These are phyloP conservation scores for Dentipellis fragilis DNA, from an alignment of 768 basidiomycete species.

Conservation along the genomic window DNA sequence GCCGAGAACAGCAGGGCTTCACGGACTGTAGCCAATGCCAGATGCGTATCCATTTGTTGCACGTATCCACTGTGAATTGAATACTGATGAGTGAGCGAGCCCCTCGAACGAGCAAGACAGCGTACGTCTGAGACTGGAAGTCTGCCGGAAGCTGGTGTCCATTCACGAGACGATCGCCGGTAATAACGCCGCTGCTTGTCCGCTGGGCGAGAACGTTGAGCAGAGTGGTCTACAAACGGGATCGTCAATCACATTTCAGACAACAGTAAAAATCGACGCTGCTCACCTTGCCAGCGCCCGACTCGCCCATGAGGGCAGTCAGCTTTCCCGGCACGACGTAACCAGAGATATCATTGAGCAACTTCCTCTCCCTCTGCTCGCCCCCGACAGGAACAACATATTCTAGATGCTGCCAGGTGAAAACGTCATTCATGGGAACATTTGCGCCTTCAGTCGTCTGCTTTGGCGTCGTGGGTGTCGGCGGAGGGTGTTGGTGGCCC, in stretches of 20 bases:
- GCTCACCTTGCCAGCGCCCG: conserved; percentile 34
- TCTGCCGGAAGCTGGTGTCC: conserved; percentile 33
- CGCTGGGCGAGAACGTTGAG: conserved; percentile 38
- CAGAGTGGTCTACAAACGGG: conserved; percentile 33
- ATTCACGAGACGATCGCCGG: conserved; percentile 36
- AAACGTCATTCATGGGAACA: conserved; percentile 38
- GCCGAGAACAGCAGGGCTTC: conserved; percentile 79
- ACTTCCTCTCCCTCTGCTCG: conserved; percentile 27
- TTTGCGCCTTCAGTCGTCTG: conserved; percentile 3
- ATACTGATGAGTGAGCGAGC: conserved; percentile 18
- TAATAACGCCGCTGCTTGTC: conserved; percentile 26
- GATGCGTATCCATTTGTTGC: conserved; percentile 80
- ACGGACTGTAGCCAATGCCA: conserved; percentile 67
- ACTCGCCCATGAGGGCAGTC: conserved; percentile 70
- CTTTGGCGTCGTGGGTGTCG: not conserved
- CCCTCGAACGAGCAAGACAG: conserved; percentile 15
- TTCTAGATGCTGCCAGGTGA: conserved; percentile 69
- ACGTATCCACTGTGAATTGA: conserved; percentile 53
- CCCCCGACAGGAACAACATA: conserved; percentile 53
- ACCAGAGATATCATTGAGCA: conserved; percentile 68
- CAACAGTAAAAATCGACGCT: not conserved
- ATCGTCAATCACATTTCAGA: not conserved
- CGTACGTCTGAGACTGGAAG: conserved; percentile 48
- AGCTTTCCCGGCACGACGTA: conserved; percentile 76
- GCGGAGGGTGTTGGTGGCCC: not conserved